phyloP scores from a whole-genome alignment of 2,329 filamentous ascomycete species.

The Dothideomycetidae sp. region DNA sequence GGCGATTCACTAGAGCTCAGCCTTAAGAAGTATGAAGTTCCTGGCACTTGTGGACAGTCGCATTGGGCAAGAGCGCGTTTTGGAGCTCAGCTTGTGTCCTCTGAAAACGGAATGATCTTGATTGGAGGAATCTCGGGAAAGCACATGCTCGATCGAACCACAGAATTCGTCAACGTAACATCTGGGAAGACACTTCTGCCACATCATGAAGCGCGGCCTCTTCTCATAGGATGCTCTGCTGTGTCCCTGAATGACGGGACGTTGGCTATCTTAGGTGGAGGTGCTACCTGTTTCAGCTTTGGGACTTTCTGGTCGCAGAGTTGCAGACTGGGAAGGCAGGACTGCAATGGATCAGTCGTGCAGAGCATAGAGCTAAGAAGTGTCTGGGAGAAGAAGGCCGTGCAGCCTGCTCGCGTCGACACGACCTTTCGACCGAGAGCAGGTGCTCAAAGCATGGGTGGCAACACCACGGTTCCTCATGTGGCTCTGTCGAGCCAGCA shows the following conservation, averaged over 20 bases:
- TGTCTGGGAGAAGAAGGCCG: background rate
- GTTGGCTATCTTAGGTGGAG: conserved; percentile 56
- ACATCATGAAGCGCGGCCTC: conserved; percentile 35
- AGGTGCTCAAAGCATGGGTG: too few species aligned
- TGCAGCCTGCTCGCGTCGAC: background rate
- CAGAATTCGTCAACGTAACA: conserved; percentile 38
- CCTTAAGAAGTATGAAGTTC: background rate
- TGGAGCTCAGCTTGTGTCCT: conserved; percentile 37
- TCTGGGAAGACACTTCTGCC: conserved; percentile 2
- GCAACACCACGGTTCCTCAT: background rate
- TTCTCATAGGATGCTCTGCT: conserved; percentile 56
- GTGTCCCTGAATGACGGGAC: conserved; percentile 36
- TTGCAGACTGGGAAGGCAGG: conserved; percentile 19
- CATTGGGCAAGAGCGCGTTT: conserved; percentile 27
- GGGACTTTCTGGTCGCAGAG: conserved; percentile 69
- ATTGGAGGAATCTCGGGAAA: conserved; percentile 38
- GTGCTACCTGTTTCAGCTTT: conserved; percentile 82
- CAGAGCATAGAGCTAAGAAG: background rate
- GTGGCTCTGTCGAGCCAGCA: background rate
- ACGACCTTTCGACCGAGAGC: background rate
- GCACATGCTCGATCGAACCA: conserved; percentile 30
- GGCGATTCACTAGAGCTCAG: background rate
- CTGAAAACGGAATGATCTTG: conserved; percentile 33
- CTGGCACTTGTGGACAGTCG: conserved; percentile 13
- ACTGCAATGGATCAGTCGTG: background rate